phyloP scores from a whole-genome alignment of 208 protist genomes.

The Trypanosoma congolense region DNA sequence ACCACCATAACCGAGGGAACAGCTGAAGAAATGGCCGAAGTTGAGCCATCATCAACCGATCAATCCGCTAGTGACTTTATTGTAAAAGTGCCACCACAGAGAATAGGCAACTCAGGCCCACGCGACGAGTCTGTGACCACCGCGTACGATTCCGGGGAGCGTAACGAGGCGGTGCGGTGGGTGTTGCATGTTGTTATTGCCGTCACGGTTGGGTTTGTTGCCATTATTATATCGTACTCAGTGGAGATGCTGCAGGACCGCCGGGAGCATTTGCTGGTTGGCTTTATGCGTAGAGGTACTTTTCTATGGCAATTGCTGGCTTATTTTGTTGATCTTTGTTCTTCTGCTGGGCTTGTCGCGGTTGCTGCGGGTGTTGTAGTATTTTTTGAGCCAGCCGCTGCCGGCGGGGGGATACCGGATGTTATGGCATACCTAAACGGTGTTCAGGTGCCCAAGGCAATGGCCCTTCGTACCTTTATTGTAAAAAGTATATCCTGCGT shows the following conservation, averaged over 20 bases:
- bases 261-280: conserved; percentile 32
- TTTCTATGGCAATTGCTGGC: conserved; percentile 32
- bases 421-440: conserved; percentile 93
- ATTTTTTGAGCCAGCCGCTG: conserved; percentile 79
- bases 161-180: conserved; percentile 69
- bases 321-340: conserved; percentile 41
- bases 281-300: conserved; percentile 30
- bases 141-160: conserved; percentile 45
- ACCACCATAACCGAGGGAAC: background rate
- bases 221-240: conserved; percentile 59
- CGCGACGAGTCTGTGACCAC: no score
- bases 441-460: conserved; percentile 83
- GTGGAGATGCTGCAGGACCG: conserved; percentile 65
- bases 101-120: no score
- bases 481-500: conserved; percentile 83
- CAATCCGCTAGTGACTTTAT: no score
- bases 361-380: conserved; percentile 65
- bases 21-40: no score
- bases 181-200: conserved; percentile 80
- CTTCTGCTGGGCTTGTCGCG: conserved; percentile 42
- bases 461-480: conserved; percentile 84
- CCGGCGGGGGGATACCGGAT: conserved; percentile 85
- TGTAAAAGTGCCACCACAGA: no score
- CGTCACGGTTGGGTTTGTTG: conserved; percentile 69
- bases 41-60: no score